These are phyloP conservation scores for Areca catechu DNA, from an alignment of 176 grass and related monocot genomes.

Conservation along the genomic window DNA sequence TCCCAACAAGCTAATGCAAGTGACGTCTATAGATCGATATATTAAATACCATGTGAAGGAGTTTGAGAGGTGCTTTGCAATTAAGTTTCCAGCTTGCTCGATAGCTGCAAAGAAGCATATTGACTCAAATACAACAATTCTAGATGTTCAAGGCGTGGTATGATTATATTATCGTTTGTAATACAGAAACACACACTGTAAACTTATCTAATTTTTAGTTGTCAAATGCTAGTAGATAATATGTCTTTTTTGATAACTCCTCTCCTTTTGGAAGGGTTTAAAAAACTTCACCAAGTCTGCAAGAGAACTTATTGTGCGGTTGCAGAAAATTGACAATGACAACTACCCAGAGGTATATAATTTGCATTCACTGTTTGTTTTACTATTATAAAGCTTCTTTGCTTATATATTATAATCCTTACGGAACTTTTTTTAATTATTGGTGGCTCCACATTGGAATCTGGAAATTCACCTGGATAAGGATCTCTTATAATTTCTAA, in stretches of 20 bases:
- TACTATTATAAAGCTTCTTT: background rate
- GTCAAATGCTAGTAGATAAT: background rate
- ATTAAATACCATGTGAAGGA: slow-evolving; percentile 65
- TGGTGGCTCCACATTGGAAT: too few species aligned
- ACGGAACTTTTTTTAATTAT: too few species aligned
- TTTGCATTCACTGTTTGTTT: slow-evolving; percentile 4
- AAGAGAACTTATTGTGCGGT: slow-evolving; percentile 76
- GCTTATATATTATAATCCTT: background rate
- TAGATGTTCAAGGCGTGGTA: slow-evolving; percentile 33
- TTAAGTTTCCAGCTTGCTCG: slow-evolving; percentile 24
- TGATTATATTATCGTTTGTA: too few species aligned
- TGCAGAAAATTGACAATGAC: slow-evolving; percentile 91
- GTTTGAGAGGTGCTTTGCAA: slow-evolving; percentile 18
- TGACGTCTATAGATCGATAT: slow-evolving; percentile 84
- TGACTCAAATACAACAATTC: slow-evolving; percentile 22
- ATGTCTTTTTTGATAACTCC: too few species aligned
- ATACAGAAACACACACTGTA: too few species aligned
- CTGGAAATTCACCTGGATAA: background rate
- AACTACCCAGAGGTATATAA: slow-evolving; percentile 87
- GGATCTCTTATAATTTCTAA: background rate
- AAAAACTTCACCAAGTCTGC: slow-evolving; percentile 97
- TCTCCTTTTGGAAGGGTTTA: slow-evolving; percentile 40
- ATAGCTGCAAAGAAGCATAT: slow-evolving; percentile 21
- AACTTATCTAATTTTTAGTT: too few species aligned
- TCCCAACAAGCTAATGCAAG: slow-evolving; percentile 73